phyloP scores from a whole-genome alignment of 495 filamentous ascomycete species.

The Penicillium diatomitis region DNA sequence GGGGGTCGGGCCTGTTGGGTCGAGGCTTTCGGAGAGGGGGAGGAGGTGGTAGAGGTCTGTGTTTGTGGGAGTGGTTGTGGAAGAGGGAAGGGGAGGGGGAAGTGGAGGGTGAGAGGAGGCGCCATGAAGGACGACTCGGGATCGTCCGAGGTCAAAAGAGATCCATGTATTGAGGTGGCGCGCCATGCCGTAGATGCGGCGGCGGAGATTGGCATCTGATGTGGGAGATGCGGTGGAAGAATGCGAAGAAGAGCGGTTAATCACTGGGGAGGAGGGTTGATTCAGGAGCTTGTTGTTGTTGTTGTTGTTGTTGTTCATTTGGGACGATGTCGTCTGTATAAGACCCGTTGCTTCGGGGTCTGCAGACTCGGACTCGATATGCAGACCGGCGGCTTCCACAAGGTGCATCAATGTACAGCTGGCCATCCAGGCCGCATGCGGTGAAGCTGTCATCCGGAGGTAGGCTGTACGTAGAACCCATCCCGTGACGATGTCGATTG shows the following conservation, averaged over 20 bases:
- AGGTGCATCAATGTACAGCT: constrained; percentile 47
- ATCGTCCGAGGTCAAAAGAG: constrained; percentile 46
- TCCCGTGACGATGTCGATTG: constrained; percentile 33
- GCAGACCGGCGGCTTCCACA: constrained; percentile 43
- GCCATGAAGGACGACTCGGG: constrained; percentile 36
- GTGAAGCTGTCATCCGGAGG: constrained; percentile 42
- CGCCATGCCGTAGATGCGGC: constrained; percentile 40
- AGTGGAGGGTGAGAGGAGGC: constrained; percentile 26
- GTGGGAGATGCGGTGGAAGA: background rate
- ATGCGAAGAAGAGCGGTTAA: background rate
- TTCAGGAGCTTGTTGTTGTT: no score
- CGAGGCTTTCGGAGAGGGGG: constrained; percentile 36
- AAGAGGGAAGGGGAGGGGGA: constrained; percentile 4
- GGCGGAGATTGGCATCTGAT: constrained; percentile 30
- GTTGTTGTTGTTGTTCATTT: constrained; percentile 1
- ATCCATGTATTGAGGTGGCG: constrained; percentile 43
- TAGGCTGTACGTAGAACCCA: constrained; percentile 47
- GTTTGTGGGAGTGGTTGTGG: constrained; percentile 2
- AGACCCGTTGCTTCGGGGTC: constrained; percentile 10
- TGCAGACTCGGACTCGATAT: constrained; percentile 34
- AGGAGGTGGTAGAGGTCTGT: constrained; percentile 34
- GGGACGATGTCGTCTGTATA: constrained; percentile 3
- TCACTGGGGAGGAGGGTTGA: background rate
- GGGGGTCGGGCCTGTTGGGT: constrained; percentile 26
- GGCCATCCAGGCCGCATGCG: constrained; percentile 47